Percentiles rank a stretch among this genome's conserved stretches.
These are phyloP conservation scores for Apiospora marii DNA, from an alignment of 2,329 filamentous ascomycete species.

Conservation along the genomic window DNA sequence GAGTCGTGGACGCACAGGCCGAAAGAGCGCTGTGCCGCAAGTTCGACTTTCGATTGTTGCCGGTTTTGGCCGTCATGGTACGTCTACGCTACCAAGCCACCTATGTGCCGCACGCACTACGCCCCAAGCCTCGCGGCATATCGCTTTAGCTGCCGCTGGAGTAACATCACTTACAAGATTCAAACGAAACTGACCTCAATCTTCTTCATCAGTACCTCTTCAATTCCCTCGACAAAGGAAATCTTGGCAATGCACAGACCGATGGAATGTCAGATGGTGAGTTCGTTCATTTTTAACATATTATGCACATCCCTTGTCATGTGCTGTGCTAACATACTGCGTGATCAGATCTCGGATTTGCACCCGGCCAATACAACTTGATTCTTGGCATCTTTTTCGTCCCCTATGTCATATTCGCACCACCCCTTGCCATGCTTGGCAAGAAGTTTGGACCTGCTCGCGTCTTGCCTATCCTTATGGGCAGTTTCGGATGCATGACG, in stretches of 20 bases:
- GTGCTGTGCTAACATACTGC: background rate
- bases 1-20: conserved; percentile 49
- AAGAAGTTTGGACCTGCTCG: conserved; percentile 72
- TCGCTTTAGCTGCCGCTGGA: background rate
- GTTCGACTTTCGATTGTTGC: conserved; percentile 62
- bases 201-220: conserved; percentile 46
- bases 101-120: background rate
- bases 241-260: conserved; percentile 65
- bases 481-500: conserved; percentile 71
- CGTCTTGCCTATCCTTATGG: conserved; percentile 71
- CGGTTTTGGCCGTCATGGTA: conserved; percentile 61
- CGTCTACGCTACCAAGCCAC: conserved; percentile 25
- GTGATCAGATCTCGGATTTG: conserved; percentile 62
- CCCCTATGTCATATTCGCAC: conserved; percentile 75
- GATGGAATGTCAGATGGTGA: conserved; percentile 51
- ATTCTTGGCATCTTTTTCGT: conserved; percentile 76
- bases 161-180: background rate
- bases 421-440: conserved; percentile 69
- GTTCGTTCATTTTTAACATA: background rate
- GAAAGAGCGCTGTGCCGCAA: conserved; percentile 61
- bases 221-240: conserved; percentile 58
- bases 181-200: background rate
- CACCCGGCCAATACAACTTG: conserved; percentile 71
- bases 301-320: background rate
- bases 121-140: conserved; percentile 1